Evolutionary conservation across 169 alveolate genomes (phyloP).

Genomic region (Cryptosporidium bovis): DNA sequence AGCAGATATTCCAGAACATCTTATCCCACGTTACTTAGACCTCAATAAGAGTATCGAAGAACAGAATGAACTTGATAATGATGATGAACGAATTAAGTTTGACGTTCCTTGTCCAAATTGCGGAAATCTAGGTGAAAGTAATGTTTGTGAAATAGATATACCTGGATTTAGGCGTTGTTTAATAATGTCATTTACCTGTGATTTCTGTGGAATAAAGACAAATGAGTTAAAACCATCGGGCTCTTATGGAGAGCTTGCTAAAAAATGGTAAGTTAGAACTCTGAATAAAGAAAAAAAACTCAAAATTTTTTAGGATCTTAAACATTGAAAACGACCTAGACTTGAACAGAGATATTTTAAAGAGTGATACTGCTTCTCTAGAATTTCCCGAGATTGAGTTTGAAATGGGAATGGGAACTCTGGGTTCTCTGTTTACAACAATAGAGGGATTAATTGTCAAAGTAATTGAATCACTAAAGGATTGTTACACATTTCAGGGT

Average conservation of each 20-base stretch:
- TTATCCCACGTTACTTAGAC: conserved; percentile 62
- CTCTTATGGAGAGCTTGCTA: conserved; percentile 92
- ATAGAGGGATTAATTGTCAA: conserved; percentile 94
- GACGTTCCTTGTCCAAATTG: conserved; percentile 87
- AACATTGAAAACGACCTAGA: conserved; percentile 79
- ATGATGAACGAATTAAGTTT: conserved; percentile 60
- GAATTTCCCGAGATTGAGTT: conserved; percentile 93
- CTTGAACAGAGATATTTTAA: conserved; percentile 94
- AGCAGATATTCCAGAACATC: conserved; percentile 75
- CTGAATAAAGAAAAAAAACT: not conserved
- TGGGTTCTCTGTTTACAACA: conserved; percentile 94
- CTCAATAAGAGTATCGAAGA: conserved; percentile 72
- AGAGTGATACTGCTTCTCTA: conserved; percentile 93
- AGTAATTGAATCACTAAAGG: conserved; percentile 85
- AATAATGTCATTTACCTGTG: conserved; percentile 93
- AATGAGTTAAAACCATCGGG: conserved; percentile 97
- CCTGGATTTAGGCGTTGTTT: conserved; percentile 96
- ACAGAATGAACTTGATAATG: conserved; percentile 20
- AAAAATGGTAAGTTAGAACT: conserved; percentile 80
- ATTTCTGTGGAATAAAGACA: conserved; percentile 92
- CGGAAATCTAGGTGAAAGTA: conserved; percentile 84
- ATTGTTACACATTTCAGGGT: conserved; percentile 92
- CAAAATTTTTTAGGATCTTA: conserved; percentile 26
- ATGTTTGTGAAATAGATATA: conserved; percentile 92
- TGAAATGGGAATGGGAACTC: conserved; percentile 90